Evolutionary conservation across 2,329 filamentous ascomycete genomes (phyloP).

Genomic region (Aureobasidium leucospermi): DNA sequence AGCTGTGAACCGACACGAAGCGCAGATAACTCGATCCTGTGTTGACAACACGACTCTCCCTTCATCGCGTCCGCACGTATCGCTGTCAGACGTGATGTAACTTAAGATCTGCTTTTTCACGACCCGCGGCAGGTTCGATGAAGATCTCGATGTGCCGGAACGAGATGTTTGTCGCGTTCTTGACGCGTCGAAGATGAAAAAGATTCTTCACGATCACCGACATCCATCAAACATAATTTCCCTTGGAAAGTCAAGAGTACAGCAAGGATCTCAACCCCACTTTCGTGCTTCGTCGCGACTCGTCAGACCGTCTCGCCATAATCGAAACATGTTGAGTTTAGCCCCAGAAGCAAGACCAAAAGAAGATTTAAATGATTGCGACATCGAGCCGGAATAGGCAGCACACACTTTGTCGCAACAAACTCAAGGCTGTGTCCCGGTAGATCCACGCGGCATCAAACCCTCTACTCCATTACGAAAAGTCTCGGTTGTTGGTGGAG

Average conservation of each 20-base stretch:
- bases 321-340: background rate
- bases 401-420: background rate
- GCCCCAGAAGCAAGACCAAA: background rate
- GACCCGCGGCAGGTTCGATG: background rate
- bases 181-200: background rate
- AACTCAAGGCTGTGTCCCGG: slow-evolving; percentile 1
- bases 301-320: background rate
- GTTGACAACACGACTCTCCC: no score
- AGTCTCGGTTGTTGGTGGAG: background rate
- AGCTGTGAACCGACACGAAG: no score
- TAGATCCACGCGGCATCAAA: background rate
- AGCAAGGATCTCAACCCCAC: no score
- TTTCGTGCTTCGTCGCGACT: no score
- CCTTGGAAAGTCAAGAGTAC: no score
- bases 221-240: no score
- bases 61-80: background rate
- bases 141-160: background rate
- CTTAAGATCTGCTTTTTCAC: background rate
- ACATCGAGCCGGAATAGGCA: background rate
- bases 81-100: background rate
- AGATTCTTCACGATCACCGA: no score
- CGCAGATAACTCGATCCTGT: no score
- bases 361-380: background rate
- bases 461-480: background rate
- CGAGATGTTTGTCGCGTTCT: background rate